Evolutionary conservation across 2,329 filamentous ascomycete species (phyloP), one percentile per base, ranked within the genome.

Genomic region (Atkinsonella texensis): DNA sequence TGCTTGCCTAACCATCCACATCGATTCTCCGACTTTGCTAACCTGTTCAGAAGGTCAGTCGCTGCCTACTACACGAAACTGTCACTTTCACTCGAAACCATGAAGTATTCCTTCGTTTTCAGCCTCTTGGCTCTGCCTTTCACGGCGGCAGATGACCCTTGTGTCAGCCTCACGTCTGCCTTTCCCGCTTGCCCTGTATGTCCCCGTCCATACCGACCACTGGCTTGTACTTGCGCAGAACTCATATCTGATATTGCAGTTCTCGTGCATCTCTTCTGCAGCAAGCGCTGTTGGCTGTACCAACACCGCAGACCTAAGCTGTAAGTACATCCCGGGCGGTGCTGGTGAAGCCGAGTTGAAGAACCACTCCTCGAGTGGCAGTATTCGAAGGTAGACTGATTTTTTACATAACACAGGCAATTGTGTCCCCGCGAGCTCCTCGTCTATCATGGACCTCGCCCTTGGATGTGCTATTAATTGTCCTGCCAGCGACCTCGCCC

Each of bases 141-240:
- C 17, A 6, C 11, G 13, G 31, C 31, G 31, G 32, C 32, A 18
- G 45, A 43, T 35, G 48, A 42, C 32, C 41, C 43, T 31, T 47
- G 59, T 39, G 33, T 56, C 17, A 51, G 52, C 51, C 53, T 60
- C n/a, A 59, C 59, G 1, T 58, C 53, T 13, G 42, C 54, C 12
- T 60, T 61, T 50, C 60, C 60, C 8, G 50, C 35, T 33, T 61
- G 60, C 35, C 59, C 60, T 40, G 59, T 62, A 56, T 28, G 59
- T 55, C 4, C 1, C 46, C 7, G 13, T 38, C 46, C 18, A 32
- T 15, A 33, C 10, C 3, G 6, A 8, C 15, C 33, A 49, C 20
- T 49, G n/a, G 23, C n/a, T 38, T 52, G 20, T 23, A 20, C 7
- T 28, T 28, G 28, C 7, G 49, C 3, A 9, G 11, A 15, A 13